Evolutionary conservation across 2,329 filamentous ascomycete genomes (phyloP).

Genomic region (Polytolypa hystricis): DNA sequence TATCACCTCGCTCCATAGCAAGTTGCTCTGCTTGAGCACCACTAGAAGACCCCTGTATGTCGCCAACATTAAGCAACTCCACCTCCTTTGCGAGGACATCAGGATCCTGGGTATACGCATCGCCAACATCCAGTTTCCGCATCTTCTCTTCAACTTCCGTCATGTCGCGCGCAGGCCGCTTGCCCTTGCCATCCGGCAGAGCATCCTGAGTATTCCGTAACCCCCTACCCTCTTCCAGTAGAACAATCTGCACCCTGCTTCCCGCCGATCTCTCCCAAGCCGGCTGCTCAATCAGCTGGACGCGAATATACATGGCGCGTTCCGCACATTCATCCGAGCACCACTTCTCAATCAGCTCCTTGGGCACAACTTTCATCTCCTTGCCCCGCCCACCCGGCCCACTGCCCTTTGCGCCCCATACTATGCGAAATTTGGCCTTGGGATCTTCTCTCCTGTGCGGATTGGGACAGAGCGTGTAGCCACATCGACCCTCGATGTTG

Average conservation of each 20-base stretch:
- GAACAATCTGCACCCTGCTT: conserved; percentile 45
- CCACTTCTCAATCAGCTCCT: conserved; percentile 70
- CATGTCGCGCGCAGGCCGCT: conserved; percentile 6
- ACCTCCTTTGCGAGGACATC: conserved; percentile 17
- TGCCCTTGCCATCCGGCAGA: conserved; percentile 12
- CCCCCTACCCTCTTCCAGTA: conserved; percentile 51
- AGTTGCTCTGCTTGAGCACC: conserved; percentile 1
- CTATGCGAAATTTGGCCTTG: conserved; percentile 57
- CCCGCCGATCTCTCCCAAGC: conserved; percentile 67
- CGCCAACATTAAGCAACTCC: conserved; percentile 18
- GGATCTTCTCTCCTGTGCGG: conserved; percentile 47
- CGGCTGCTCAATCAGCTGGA: conserved; percentile 75
- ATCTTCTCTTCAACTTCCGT: conserved; percentile 19
- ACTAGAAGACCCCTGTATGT: conserved; percentile 7
- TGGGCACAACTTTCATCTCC: conserved; percentile 54
- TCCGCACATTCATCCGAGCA: conserved; percentile 70
- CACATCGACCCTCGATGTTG: conserved; percentile 71
- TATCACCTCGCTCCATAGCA: conserved; percentile 8
- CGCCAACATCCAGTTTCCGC: conserved; percentile 14
- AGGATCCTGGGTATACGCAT: conserved; percentile 4
- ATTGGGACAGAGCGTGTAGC: conserved; percentile 66
- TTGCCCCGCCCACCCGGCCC: conserved; percentile 38
- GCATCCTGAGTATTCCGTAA: conserved; percentile 3
- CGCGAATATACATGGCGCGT: conserved; percentile 72
- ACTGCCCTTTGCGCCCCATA: conserved; percentile 43